Conservation (phyloP, 108 stramenopile genomes). For the Poteriospumella lacustris region DNA sequence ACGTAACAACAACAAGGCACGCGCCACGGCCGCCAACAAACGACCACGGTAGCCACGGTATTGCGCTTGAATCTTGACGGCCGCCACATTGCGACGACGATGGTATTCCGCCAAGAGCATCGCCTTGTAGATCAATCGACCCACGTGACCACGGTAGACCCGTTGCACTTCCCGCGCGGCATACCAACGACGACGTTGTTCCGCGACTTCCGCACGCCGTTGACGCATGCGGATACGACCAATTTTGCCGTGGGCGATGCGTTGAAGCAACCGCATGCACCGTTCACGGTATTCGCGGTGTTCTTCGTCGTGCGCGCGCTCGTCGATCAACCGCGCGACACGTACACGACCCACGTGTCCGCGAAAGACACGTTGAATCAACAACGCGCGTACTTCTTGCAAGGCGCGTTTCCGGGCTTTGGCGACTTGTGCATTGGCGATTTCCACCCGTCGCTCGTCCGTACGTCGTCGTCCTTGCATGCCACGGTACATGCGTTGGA, state of each 20-base stretch:
- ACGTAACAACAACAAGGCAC: background rate
- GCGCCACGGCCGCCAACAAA: background rate
- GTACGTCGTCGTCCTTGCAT: background rate
- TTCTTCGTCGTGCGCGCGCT: background rate
- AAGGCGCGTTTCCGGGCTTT: background rate
- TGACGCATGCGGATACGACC: background rate
- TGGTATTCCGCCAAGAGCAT: background rate
- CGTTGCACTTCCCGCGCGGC: constrained; percentile 1
- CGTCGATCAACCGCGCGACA: background rate
- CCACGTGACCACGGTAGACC: constrained; percentile 22
- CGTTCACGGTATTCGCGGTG: no score
- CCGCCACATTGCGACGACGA: background rate
- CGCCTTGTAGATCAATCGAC: background rate
- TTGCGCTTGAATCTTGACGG: background rate
- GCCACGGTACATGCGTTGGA: constrained; percentile 5
- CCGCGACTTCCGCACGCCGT: background rate
- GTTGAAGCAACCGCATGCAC: background rate
- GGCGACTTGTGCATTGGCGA: constrained; percentile 7
- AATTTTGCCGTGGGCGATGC: background rate
- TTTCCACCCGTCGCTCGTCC: background rate
- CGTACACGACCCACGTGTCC: background rate
- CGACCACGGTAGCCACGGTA: background rate
- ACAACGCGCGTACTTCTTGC: background rate
- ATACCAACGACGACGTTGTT: background rate
- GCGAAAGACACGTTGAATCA: constrained; percentile 21